Base-by-base conservation (phyloP, 768 basidiomycete genomes). In the Porphyrellus cyaneotinctus region DNA sequence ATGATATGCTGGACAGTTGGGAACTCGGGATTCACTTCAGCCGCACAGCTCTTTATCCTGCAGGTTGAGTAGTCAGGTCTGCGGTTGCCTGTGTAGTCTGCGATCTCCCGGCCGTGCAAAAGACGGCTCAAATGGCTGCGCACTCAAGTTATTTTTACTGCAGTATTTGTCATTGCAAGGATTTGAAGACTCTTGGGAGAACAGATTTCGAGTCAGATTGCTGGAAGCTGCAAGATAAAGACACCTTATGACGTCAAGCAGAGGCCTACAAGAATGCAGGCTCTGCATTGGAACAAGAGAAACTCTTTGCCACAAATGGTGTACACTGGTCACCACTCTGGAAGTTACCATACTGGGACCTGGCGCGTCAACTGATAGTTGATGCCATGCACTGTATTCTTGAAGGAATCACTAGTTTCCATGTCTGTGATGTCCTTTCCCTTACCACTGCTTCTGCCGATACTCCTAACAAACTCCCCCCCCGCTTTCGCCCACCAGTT, bases 351-450 rank as follows among this genome's bases (percentile, higher is more conserved):
- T 68, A 70, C 43, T 70, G 65, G 65, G 52, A 68, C 22, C 61
- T 64, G 2, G 44, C 55, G 0, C 26, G 18, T 0, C 57, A 60
- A 20, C 49, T 66, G 1, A 54, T 67, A 0, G 48, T 66, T 1
- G 61, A 70, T 38, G 37, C 57, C 2, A 70, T 70, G 68, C 69
- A 70, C 22, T 58, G 47, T 23, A 28, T 70, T 9, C 53, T 67
- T 1, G 33, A 64, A 35, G 58, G 59, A 3, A 2, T 49, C 6
- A 22, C 36, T 22, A 15, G 20, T 18, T 28, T 31, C 32, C 31
- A 49, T 11, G 24, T 51, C n/a, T 12, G 18, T 2, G n/a, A 20
- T 7, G 8, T 31, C 13, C 43, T n/a, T 26, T 15, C 18, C 30
- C 42, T 43, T 18, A 43, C 42, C 11, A 30, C 26, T 11, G 14